These are phyloP conservation scores for Delphinella strobiligena DNA, from an alignment of 2,329 filamentous ascomycete genomes.

Conservation along the genomic window DNA sequence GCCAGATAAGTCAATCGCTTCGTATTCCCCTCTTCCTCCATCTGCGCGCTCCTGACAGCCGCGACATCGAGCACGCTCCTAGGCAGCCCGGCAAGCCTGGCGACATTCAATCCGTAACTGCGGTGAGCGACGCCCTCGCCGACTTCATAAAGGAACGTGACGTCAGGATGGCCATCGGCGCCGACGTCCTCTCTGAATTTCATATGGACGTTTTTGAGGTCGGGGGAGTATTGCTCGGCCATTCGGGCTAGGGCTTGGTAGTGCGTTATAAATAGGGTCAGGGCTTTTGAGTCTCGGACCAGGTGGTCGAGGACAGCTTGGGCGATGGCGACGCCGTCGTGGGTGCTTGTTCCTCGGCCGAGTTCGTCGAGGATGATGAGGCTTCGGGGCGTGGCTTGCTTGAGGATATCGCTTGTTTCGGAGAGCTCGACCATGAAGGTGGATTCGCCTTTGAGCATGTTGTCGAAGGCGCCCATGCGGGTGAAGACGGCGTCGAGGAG, in stretches of 20 bases:
- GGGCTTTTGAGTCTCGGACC: conserved; percentile 57
- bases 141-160: conserved; percentile 92
- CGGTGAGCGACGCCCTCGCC: conserved; percentile 84
- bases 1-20: conserved; percentile 42
- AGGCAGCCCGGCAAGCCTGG: conserved; percentile 71
- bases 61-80: conserved; percentile 66
- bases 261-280: conserved; percentile 95
- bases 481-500: conserved; percentile 88
- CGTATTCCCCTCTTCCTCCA: conserved; percentile 61
- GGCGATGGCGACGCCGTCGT: conserved; percentile 93
- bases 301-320: conserved; percentile 82
- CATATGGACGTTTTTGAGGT: conserved; percentile 87
- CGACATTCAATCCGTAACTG: conserved; percentile 90
- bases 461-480: conserved; percentile 91
- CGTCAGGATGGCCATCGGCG: conserved; percentile 53
- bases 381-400: conserved; percentile 70
- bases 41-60: conserved; percentile 61
- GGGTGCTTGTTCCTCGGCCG: conserved; percentile 83
- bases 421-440: conserved; percentile 98
- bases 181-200: conserved; percentile 53
- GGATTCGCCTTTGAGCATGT: conserved; percentile 85
- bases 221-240: conserved; percentile 54
- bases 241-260: conserved; percentile 79
- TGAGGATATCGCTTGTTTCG: conserved; percentile 83
- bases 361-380: conserved; percentile 92